These are phyloP conservation scores for Salix viminalis DNA, from an alignment of 345 rosid genomes.

Conservation along the genomic window DNA sequence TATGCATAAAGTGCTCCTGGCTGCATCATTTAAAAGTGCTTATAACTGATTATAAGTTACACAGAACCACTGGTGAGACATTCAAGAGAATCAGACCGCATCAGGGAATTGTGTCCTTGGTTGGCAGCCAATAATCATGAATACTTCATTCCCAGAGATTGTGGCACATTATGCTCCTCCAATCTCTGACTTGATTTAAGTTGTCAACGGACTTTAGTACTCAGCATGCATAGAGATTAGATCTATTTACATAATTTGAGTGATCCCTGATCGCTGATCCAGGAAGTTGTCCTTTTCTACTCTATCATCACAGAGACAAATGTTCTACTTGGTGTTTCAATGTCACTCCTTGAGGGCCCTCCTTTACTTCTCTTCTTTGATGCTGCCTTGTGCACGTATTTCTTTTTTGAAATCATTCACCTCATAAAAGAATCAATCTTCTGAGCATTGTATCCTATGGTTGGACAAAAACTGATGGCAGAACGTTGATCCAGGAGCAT, in stretches of 20 bases:
- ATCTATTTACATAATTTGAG: conserved; percentile 1
- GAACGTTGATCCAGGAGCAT: background rate
- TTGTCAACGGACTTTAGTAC: background rate
- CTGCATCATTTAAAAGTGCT: background rate
- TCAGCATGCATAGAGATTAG: background rate
- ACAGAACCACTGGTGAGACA: conserved; percentile 2
- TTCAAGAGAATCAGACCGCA: conserved; percentile 16
- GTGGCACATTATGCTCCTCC: background rate
- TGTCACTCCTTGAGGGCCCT: background rate
- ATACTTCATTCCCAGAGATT: background rate
- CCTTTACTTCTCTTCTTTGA: background rate
- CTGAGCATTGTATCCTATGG: background rate
- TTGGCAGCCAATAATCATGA: conserved; percentile 6
- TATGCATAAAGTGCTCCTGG: background rate
- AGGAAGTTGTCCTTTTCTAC: background rate
- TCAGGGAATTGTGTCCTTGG: conserved; percentile 11
- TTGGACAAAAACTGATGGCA: background rate
- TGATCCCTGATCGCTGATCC: background rate
- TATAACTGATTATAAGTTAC: conserved; percentile 9
- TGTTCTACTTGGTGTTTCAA: background rate
- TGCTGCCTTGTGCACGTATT: background rate
- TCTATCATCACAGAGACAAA: background rate
- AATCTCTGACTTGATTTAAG: background rate
- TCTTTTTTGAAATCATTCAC: background rate
- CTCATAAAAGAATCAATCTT: background rate